Base-by-base conservation (phyloP, 371 early-diverging fungal species). In the Nematocida minor region DNA sequence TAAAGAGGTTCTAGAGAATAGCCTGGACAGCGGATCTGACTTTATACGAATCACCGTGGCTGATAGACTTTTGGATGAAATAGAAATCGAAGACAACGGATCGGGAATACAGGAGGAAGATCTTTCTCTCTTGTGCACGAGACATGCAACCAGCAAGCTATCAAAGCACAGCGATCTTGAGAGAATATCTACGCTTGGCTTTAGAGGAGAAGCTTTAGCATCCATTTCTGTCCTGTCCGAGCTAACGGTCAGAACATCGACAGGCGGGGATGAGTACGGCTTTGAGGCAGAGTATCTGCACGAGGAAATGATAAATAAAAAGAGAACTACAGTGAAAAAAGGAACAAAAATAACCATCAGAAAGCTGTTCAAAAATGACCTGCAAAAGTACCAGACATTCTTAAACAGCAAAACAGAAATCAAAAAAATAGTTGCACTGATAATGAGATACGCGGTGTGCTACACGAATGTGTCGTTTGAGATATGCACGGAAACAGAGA, bases 171-270 rank as follows among this genome's bases (percentile, higher is more conserved):
- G 92, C n/a, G 96, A 96, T 80, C 86, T 97, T 46, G 84, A 87
- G 25, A 79, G 80, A 16, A 91, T 96, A 55, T 87, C 87, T n/a
- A 94, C 95, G 0, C 93, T 89, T 87, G 99, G 99, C 0, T 98
- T 96, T 83, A 88, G 99, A 53, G 99, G 99, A 16, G 98, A 97
- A 82, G 98, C 97, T 0, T 84, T 97, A 48, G 93, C 96, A 2
- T 94, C 94, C 83, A 94, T 98, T 60, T 91, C 91, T 34, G 91
- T 91, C 67, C 89, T 94, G 3, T 90, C 93, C 0, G 91, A 93
- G 80, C 87, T 98, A 27, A 89, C 90, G 11, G 91, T 98, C 69
- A 90, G 53, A 42, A 83, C 80, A 16, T 63, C 79, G 20, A 74
- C 66, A 44, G 42, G 25, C 16, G 60, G 47, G 20, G 41, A 4